Evolutionary conservation across 176 grass and related monocot species (phyloP).

Genomic region (Oryza nivara): DNA sequence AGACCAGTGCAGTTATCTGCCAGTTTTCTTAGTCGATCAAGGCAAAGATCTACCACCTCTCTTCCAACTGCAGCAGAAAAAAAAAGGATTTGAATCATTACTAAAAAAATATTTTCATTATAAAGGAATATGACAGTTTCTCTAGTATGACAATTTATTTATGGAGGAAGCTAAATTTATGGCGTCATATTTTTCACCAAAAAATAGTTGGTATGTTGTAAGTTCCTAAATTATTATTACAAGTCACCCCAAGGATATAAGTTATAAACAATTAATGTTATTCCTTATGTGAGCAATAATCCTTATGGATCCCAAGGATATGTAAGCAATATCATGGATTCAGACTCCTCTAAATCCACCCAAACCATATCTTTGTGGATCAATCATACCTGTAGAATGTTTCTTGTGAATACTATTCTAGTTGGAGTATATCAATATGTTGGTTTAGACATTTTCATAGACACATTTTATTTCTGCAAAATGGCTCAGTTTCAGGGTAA

Average conservation of each 20-base stretch:
- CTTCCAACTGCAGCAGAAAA: constrained; percentile 62
- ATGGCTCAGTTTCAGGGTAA: background rate
- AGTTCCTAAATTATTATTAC: background rate
- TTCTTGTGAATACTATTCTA: constrained; percentile 23
- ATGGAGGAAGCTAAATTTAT: too few relatives aligned
- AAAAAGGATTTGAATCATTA: constrained; percentile 13
- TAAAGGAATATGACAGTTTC: background rate
- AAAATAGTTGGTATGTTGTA: too few relatives aligned
- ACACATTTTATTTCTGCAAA: background rate
- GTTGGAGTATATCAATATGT: background rate
- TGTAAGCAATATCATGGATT: constrained; percentile 9
- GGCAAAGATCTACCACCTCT: constrained; percentile 73
- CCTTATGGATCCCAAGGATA: background rate
- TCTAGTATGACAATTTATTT: background rate
- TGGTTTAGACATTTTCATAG: background rate
- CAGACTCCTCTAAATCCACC: background rate
- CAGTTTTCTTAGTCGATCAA: constrained; percentile 79
- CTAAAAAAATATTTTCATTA: background rate
- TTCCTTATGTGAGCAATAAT: constrained; percentile 2
- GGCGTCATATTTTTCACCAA: too few relatives aligned
- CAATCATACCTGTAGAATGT: constrained; percentile 1
- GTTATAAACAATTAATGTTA: background rate
- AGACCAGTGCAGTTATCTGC: constrained; percentile 86
- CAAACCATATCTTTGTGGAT: background rate
- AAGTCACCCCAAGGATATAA: background rate